A percentile compares a stretch with the other conserved stretches of the same genome.
phyloP scores from a whole-genome alignment of 2,329 filamentous ascomycete species.

The Seiridium unicorne region DNA sequence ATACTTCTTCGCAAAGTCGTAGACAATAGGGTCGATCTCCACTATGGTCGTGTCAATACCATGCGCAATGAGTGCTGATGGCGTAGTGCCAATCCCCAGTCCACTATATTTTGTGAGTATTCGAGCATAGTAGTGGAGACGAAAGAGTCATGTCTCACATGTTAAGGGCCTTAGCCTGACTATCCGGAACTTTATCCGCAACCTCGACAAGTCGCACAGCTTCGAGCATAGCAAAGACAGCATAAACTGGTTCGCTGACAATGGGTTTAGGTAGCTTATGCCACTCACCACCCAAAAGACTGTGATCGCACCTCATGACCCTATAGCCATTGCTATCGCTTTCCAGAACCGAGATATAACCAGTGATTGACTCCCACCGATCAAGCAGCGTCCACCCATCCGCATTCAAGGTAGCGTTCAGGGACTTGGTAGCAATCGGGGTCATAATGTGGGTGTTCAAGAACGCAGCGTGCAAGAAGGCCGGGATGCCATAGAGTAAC shows the following conservation, averaged over 20 bases:
- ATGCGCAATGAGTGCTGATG: slow-evolving; percentile 80
- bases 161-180: slow-evolving; percentile 76
- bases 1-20: slow-evolving; percentile 78
- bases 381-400: slow-evolving; percentile 76
- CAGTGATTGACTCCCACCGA: slow-evolving; percentile 81
- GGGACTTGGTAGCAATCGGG: slow-evolving; percentile 52
- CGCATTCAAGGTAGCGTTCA: slow-evolving; percentile 65
- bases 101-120: slow-evolving; percentile 53
- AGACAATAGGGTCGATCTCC: slow-evolving; percentile 88
- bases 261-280: slow-evolving; percentile 50
- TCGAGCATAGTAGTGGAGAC: too few species aligned
- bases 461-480: slow-evolving; percentile 67
- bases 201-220: slow-evolving; percentile 78
- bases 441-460: slow-evolving; percentile 74
- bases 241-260: slow-evolving; percentile 85
- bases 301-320: slow-evolving; percentile 90
- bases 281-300: slow-evolving; percentile 92
- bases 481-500: slow-evolving; percentile 66
- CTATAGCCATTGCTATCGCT: slow-evolving; percentile 69
- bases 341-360: slow-evolving; percentile 89
- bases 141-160: slow-evolving; percentile 57
- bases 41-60: slow-evolving; percentile 92
- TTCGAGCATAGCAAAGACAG: slow-evolving; percentile 94
- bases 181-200: slow-evolving; percentile 51
- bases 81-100: slow-evolving; percentile 88